These are phyloP conservation scores for Coemansia sp. DNA, from an alignment of 192 early-diverging fungal species.

Conservation along the genomic window DNA sequence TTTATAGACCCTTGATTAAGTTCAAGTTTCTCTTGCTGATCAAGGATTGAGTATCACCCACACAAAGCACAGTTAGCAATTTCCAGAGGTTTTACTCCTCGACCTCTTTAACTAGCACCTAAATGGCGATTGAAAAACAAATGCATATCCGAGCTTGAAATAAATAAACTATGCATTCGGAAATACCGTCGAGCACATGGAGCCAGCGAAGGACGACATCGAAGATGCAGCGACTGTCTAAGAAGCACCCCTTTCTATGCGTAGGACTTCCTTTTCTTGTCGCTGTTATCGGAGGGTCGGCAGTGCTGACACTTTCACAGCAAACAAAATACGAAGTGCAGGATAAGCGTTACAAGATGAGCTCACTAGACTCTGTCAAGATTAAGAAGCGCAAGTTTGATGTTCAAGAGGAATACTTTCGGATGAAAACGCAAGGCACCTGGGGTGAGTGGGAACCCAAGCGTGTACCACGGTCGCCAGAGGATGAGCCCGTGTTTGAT, in stretches of 20 bases:
- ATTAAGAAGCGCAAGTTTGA: constrained; percentile 60
- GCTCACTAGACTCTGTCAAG: constrained; percentile 60
- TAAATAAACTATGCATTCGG: constrained; percentile 8
- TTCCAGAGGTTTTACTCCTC: not conserved
- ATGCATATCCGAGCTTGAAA: not conserved
- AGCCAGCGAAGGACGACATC: constrained; percentile 5
- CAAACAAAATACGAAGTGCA: constrained; percentile 77
- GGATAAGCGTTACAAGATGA: constrained; percentile 57
- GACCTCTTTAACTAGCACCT: not conserved
- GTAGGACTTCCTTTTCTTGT: constrained; percentile 72
- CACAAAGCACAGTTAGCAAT: not conserved
- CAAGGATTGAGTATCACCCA: not conserved
- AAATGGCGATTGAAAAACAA: not conserved
- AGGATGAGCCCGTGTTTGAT: constrained; percentile 55
- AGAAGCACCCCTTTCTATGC: constrained; percentile 60
- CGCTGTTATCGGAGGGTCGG: constrained; percentile 68
- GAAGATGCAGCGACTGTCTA: constrained; percentile 30
- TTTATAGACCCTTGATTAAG: not conserved
- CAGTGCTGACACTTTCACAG: constrained; percentile 67
- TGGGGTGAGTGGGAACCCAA: constrained; percentile 56
- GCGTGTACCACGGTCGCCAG: constrained; percentile 40
- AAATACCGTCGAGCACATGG: constrained; percentile 9
- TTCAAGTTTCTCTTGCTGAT: not conserved
- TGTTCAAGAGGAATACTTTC: constrained; percentile 73
- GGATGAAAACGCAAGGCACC: constrained; percentile 34